A percentile compares a stretch with the other conserved stretches of the same genome.
Conservation (phyloP, 139 green algal genomes). For the Bryopsis sp. region DNA sequence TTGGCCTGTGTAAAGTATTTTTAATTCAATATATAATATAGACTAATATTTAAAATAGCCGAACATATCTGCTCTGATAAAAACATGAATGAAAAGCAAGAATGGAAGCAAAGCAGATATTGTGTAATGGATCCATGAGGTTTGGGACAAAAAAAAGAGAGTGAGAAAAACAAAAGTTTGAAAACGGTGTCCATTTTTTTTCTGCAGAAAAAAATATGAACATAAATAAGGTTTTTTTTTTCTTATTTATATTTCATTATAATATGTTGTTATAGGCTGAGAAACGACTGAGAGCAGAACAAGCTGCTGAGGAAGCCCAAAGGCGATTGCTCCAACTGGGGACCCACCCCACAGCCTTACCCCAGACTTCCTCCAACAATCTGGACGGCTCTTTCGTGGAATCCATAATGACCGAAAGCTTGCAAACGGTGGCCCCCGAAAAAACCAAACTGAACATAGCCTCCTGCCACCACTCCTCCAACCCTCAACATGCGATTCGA, state of each 20-base stretch:
- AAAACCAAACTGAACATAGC: conserved; percentile 28
- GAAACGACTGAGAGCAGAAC: conserved; percentile 13
- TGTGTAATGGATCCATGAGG: no score
- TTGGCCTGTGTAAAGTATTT: no score
- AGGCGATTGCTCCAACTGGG: conserved; percentile 8
- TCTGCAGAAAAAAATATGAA: no score
- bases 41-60: no score
- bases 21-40: no score
- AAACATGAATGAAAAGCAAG: no score
- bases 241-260: no score
- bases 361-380: neutral
- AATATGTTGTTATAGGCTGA: neutral
- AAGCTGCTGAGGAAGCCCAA: conserved; percentile 18
- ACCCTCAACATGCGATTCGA: conserved; percentile 20
- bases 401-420: neutral
- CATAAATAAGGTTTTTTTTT: no score
- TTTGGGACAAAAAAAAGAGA: no score
- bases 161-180: neutral
- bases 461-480: conserved; percentile 1
- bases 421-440: neutral
- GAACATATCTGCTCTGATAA: no score
- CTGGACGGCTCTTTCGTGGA: conserved; percentile 4
- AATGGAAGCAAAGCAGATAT: no score
- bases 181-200: neutral
- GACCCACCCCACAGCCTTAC: neutral